Evolutionary conservation across 768 basidiomycete genomes (phyloP), one percentile per base, ranked within the genome.

Genomic region (Amanita exitialis): DNA sequence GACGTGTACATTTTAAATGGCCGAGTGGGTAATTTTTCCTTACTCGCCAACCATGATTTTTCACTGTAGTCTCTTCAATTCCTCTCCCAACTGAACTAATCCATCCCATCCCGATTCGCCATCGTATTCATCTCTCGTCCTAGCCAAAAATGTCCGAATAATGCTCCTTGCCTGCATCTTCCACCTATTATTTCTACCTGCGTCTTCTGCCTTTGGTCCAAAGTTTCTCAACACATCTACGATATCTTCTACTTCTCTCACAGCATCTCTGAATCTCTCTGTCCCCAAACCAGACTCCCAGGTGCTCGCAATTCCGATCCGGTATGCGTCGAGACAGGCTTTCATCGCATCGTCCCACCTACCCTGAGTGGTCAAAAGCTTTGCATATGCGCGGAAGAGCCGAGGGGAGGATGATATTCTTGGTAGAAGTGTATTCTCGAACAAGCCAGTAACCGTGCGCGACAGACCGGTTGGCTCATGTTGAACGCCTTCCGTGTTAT

Each of bases 241-340:
- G 2, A 90, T 72, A 25, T 95, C 92, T 61, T 83, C 78, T 12
- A 97, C 84, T 61, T 94, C 89, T 6, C 64, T 63, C 20, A 87
- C 78, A 0, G 83, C 94, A 55, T 84, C 84, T 15, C 76, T 73
- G 84, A 90, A 97, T 59, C 69, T 75, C 45, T 59, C 76, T 10
- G 72, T 65, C 34, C 21, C 13, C 2, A n/a, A 10, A 27, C 28
- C 10, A 15, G 50, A 27, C 34, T 43, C 50, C 50, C 50, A 51
- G 7, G 50, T 44, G 20, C 71, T 70, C 0, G 82, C 90, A 21
- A 73, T 59, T 18, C 86, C 74, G 47, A 75, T n/a, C 12, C 94
- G 80, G 65, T 97, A 99, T 2, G 82, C 87, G 57, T 93, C 83
- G 57, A 97, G 67, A 67, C 90, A 78, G 4, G 90, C 87, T 53